These are phyloP conservation scores for Leccinum olivaceoglutinosum DNA, from an alignment of 1,284 basidiomycete genomes.

Conservation along the genomic window DNA sequence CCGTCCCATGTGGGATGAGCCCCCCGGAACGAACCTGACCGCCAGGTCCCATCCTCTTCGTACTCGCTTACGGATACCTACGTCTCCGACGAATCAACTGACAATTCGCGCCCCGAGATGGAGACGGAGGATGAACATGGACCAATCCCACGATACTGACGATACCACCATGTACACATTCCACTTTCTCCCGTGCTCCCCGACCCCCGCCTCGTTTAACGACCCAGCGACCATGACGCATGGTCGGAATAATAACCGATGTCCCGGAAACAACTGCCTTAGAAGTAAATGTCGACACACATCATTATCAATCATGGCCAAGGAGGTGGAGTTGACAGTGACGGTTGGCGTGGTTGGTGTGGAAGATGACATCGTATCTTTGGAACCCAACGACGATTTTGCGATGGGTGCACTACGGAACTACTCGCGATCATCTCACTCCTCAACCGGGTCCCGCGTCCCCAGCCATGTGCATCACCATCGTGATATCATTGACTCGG, in stretches of 20 bases:
- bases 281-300: conserved; percentile 50
- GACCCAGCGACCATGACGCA: conserved; percentile 37
- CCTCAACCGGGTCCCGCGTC: conserved; percentile 20
- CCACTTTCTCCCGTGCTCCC: conserved; percentile 36
- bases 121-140: conserved; percentile 70
- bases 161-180: conserved; percentile 26
- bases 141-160: conserved; percentile 42
- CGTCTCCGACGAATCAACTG: conserved; percentile 50
- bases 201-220: conserved; percentile 36
- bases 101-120: conserved; percentile 58
- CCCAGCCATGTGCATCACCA: conserved; percentile 24
- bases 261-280: conserved; percentile 38
- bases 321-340: conserved; percentile 38
- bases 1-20: conserved; percentile 55
- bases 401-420: conserved; percentile 75
- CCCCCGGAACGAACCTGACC: conserved; percentile 19
- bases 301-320: conserved; percentile 61
- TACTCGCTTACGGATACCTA: conserved; percentile 30
- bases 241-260: conserved; percentile 63
- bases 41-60: conserved; percentile 31
- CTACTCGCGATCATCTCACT: conserved; percentile 15
- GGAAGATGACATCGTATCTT: conserved; percentile 64
- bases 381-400: conserved; percentile 73
- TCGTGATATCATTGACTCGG: conserved; percentile 35
- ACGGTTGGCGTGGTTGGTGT: conserved; percentile 47